Conservation (phyloP, 2,329 filamentous ascomycete genomes). For the Aspergillus ustus region DNA sequence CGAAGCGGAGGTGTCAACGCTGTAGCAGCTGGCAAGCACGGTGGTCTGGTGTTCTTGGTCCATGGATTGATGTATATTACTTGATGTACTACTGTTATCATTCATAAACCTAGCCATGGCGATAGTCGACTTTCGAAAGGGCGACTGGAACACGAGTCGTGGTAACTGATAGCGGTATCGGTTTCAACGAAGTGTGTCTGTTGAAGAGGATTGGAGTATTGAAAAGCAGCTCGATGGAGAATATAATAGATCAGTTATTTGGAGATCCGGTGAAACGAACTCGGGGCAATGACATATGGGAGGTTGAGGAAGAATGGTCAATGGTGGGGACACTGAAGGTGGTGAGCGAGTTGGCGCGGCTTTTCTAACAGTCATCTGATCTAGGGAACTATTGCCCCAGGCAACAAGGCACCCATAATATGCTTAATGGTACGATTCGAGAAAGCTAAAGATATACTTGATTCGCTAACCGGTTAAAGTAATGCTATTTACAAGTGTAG, state of each 20-base stretch:
- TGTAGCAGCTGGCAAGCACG: slow-evolving; percentile 90
- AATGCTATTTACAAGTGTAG: slow-evolving; percentile 11
- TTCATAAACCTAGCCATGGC: slow-evolving; percentile 60
- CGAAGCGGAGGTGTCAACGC: slow-evolving; percentile 71
- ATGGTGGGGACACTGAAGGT: too few relatives aligned
- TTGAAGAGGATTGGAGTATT: not conserved
- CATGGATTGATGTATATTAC: slow-evolving; percentile 62
- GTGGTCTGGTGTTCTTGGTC: slow-evolving; percentile 62
- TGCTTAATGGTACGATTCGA: not conserved
- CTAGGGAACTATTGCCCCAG: not conserved
- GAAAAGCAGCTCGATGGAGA: not conserved
- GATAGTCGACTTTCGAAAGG: slow-evolving; percentile 16
- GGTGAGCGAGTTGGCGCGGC: not conserved
- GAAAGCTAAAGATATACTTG: not conserved
- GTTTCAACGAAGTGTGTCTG: not conserved
- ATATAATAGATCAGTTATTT: not conserved
- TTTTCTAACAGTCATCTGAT: slow-evolving; percentile 12
- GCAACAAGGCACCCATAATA: not conserved
- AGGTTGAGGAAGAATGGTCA: not conserved
- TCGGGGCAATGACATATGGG: not conserved
- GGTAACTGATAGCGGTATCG: not conserved
- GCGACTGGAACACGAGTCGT: not conserved
- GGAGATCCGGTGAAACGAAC: not conserved
- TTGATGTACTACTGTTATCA: slow-evolving; percentile 71
- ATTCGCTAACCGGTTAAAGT: not conserved